Conservation (phyloP, 306 rosid species). For the Vigna angularis region DNA sequence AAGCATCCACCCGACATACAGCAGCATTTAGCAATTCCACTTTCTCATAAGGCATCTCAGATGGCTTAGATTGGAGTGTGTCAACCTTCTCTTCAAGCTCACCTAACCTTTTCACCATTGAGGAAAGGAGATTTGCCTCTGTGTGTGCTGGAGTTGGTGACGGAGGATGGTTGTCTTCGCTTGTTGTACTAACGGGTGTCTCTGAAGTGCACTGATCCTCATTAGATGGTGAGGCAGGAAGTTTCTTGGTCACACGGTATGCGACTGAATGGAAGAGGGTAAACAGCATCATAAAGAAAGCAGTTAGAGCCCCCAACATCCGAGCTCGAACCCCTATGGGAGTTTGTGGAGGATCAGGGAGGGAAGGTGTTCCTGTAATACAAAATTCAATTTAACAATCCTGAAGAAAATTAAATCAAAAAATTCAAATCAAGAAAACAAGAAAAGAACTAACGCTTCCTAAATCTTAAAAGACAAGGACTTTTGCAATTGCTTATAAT, state of each 20-base stretch:
- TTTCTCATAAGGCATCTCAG: slow-evolving; percentile 90
- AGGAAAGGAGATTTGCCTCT: slow-evolving; percentile 61
- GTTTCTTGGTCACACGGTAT: slow-evolving; percentile 58
- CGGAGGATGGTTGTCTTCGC: slow-evolving; percentile 54
- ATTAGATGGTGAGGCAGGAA: slow-evolving; percentile 50
- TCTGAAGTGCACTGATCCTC: slow-evolving; percentile 49
- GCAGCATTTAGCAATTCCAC: slow-evolving; percentile 97
- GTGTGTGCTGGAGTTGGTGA: slow-evolving; percentile 50
- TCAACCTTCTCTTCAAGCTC: slow-evolving; percentile 91
- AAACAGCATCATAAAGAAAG: slow-evolving; percentile 66
- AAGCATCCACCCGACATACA: slow-evolving; percentile 95
- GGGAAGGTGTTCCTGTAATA: slow-evolving; percentile 65
- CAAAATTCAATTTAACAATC: slow-evolving; percentile 33
- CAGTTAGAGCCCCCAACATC: slow-evolving; percentile 63
- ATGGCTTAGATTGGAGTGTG: slow-evolving; percentile 86
- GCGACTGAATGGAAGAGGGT: slow-evolving; percentile 57
- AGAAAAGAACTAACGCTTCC: slow-evolving; percentile 23
- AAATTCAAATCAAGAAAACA: slow-evolving; percentile 31
- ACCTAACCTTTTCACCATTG: slow-evolving; percentile 71
- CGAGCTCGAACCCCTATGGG: slow-evolving; percentile 63
- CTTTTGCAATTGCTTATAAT: slow-evolving; percentile 4
- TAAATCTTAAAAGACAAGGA: slow-evolving; percentile 10
- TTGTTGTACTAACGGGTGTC: slow-evolving; percentile 43
- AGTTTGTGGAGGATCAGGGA: slow-evolving; percentile 44
- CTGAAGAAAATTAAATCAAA: slow-evolving; percentile 17